Evolutionary conservation across 495 filamentous ascomycete species (phyloP), one percentile per base, ranked within the genome.

Genomic region (Aspergillus panamensis): DNA sequence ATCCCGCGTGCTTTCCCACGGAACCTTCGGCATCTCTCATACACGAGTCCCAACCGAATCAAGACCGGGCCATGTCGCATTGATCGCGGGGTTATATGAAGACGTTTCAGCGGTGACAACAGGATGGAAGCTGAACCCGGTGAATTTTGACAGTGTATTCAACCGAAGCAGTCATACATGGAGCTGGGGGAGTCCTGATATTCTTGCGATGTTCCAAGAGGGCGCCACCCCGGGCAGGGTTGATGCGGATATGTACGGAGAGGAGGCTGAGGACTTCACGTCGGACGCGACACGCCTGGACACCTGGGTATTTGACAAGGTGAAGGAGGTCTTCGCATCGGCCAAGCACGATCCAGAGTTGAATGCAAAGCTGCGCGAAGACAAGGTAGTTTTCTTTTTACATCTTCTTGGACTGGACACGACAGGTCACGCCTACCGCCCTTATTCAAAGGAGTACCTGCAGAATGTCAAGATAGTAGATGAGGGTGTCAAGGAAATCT

Each of bases 131-230:
- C 73, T 97, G 65, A 99, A 99, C 68, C 94, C 95, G 0, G 95
- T 99, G 60, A 90, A 97, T 68, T 99, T 99, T 66, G 95, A 99
- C 75, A 96, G 92, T 63, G 89, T 99, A 9, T 99, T 99, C 82
- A 99, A 99, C 67, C 85, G 88, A 55, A 97, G 92, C 66, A 77
- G 88, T 30, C 95, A 97, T 73, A 97, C 95, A 4, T 99, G 95
- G 95, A 93, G 91, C 70, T 99, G 95, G 95, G 94, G 95, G 8
- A 97, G 93, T 65, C 93, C 93, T 12, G 95, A 99, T 76, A 99
- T 99, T 65, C 75, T 97, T 51, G 90, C 85, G 10, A 99, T 99
- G 95, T 99, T 99, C 67, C 84, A 95, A 67, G 84, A 93, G 60
- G 95, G 95, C 1, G 95, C 94, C 8, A 84, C 87, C n/a, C 89